Base-by-base conservation (phyloP, 768 basidiomycete species). In the Lentinula aciculospora region DNA sequence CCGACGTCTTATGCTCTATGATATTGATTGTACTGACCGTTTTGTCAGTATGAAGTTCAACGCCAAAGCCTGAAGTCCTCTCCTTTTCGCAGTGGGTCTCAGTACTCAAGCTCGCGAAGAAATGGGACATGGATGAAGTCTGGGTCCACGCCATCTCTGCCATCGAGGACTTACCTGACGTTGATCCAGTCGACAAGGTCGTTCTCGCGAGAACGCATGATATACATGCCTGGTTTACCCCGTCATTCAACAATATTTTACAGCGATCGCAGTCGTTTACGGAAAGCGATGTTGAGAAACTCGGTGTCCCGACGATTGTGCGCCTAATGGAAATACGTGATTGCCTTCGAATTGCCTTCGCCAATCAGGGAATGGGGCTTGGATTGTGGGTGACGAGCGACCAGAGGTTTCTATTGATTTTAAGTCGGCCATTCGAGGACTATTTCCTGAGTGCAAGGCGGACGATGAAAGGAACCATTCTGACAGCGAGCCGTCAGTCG, bases 141-240 rank as follows among this genome's bases (percentile, higher is more conserved):
- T 9, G 23, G 21, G 23, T 3, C 15, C 32, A 53, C 17, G 51
- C 51, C 36, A 53, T 53, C 12, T 39, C 51, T 17, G 21, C 51
- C 32, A 40, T 53, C 15, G 34, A 53, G 15, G 19, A 15, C 10
- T n/a, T 53, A 23, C 34, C 51, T 1, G 8, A 39, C 19, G 36
- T 53, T 23, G 51, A 53, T 36, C 51, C 51, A 12, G 51, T 53
- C 23, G 51, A 53, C 21, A 53, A 53, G 23, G 23, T 53, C 23
- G 37, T 53, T 21, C 32, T 39, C 17, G 51, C 51, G 23, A 17
- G 51, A n/a, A 36, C 31, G 13, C 23, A 36, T 53, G 51, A 53
- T 23, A 53, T 53, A 9, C 34, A 3, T 25, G 7, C 51, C 23
- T 53, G 51, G 51, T 23, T 53, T 5, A 23, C 36, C 7, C 51